Base-by-base conservation (phyloP, 345 rosid genomes). In the Sisymbrium altissimum region DNA sequence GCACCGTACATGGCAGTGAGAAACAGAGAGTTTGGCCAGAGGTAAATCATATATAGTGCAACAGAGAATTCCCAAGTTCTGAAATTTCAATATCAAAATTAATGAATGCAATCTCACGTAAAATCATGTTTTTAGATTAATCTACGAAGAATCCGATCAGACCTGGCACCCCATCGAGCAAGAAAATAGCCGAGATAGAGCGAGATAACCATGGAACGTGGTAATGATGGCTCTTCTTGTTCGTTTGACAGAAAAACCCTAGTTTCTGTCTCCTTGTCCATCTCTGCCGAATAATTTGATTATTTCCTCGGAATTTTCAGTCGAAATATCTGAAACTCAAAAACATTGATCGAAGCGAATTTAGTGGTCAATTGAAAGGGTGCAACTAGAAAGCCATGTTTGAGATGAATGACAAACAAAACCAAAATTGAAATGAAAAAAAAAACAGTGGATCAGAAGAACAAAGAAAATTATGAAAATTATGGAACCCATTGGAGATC, bases 11-110 rank as follows among this genome's bases (percentile, higher is more conserved):
- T 43, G 15, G 98, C 97, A 0, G 96, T 83, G 29, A 91, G 86
- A 50, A 94, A 82, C 66, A 91, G 80, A 70, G 98, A 91, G 68
- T 89, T 81, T 3, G 98, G 95, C 96, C 98, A 94, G 46, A 94
- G 58, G 49, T 77, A 81, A 80, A 94, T 88, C 97, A 94, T 91
- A 75, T 94, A 91, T 17, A 94, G 79, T 78, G 86, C 93, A 12
- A 94, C 97, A 9, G 93, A 85, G 82, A 94, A 94, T 71, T 94
- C 98, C 98, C 98, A 91, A 81, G 90, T 91, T 78, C 96, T 93
- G 92, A 78, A 78, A 64, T 13, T 40, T 71, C n/a, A 14, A 7
- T 40, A 29, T 36, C 30, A 52, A 54, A 21, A 6, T 43, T 27
- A 44, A 9, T 18, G 6, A 19, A 25, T 1, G 0, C 40, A 21